Percentiles rank a stretch among this genome's conserved stretches.
Evolutionary conservation across 108 stramenopile genomes (phyloP).

Genomic region (Pseudonitzschia multiseries): DNA sequence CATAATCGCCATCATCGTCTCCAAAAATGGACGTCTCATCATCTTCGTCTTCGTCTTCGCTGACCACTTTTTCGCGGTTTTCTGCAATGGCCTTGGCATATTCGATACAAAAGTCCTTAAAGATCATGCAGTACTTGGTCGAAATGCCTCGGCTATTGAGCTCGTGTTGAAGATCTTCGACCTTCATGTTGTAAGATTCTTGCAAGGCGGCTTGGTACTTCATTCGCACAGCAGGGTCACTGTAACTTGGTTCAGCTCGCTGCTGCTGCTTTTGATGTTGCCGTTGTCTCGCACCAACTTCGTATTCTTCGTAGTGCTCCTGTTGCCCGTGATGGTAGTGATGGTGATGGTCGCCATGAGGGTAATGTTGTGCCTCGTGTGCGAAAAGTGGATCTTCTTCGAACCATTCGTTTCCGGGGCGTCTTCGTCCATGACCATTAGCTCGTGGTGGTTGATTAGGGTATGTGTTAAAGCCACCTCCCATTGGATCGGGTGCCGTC

Average conservation of each 20-base stretch:
- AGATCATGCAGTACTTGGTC: slow-evolving; percentile 64
- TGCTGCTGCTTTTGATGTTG: neutral
- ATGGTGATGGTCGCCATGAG: neutral
- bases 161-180: slow-evolving; percentile 57
- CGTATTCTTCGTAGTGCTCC: slow-evolving; percentile 35
- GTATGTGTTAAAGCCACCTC: neutral
- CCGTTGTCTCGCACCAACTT: neutral
- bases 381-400: slow-evolving; percentile 12
- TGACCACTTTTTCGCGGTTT: slow-evolving; percentile 18
- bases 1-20: slow-evolving; percentile 14
- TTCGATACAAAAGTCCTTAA: slow-evolving; percentile 58
- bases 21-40: neutral
- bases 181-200: slow-evolving; percentile 53
- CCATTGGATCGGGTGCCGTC: slow-evolving; percentile 8
- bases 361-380: slow-evolving; percentile 6
- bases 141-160: slow-evolving; percentile 57
- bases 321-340: neutral
- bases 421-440: neutral
- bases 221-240: slow-evolving; percentile 6
- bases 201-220: slow-evolving; percentile 52
- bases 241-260: neutral
- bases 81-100: slow-evolving; percentile 58
- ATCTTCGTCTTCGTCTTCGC: slow-evolving; percentile 1
- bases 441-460: neutral
- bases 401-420: neutral